Conservation (phyloP, 2,329 filamentous ascomycete species). For the Xylariaceae sp. region DNA sequence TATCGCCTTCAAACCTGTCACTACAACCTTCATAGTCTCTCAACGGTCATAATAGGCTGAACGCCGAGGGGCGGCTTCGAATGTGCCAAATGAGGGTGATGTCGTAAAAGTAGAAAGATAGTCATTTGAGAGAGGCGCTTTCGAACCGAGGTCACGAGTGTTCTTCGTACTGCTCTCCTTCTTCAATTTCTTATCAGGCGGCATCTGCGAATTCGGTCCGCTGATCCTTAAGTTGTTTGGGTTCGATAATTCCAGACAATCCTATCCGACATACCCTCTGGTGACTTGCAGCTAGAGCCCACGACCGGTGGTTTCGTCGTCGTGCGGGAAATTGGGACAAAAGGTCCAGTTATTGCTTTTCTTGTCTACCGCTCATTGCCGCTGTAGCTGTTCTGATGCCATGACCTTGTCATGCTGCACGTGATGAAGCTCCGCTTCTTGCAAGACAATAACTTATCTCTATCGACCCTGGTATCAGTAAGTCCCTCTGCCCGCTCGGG, state of each 20-base stretch:
- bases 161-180: background rate
- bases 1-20: too few relatives aligned
- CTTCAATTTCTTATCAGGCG: background rate
- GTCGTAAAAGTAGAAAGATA: conserved; percentile 46
- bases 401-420: conserved; percentile 16
- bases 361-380: conserved; percentile 26
- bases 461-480: conserved; percentile 54
- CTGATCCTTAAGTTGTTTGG: conserved; percentile 48
- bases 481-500: conserved; percentile 12
- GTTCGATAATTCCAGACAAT: conserved; percentile 47
- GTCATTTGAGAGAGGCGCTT: conserved; percentile 49
- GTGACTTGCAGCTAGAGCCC: conserved; percentile 52
- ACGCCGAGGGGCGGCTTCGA: conserved; percentile 49
- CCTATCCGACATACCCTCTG: conserved; percentile 53
- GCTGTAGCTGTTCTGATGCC: conserved; percentile 27
- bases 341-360: conserved; percentile 43
- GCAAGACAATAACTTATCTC: conserved; percentile 39
- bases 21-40: background rate
- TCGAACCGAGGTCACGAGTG: background rate
- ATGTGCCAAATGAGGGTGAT: conserved; percentile 52
- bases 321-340: conserved; percentile 45
- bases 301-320: conserved; percentile 50
- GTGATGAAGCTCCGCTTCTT: conserved; percentile 38
- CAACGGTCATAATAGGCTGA: conserved; percentile 31
- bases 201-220: conserved; percentile 13